These are phyloP conservation scores for Chenopodium suecicum DNA, from an alignment of 148 eudicot genomes.

Conservation along the genomic window DNA sequence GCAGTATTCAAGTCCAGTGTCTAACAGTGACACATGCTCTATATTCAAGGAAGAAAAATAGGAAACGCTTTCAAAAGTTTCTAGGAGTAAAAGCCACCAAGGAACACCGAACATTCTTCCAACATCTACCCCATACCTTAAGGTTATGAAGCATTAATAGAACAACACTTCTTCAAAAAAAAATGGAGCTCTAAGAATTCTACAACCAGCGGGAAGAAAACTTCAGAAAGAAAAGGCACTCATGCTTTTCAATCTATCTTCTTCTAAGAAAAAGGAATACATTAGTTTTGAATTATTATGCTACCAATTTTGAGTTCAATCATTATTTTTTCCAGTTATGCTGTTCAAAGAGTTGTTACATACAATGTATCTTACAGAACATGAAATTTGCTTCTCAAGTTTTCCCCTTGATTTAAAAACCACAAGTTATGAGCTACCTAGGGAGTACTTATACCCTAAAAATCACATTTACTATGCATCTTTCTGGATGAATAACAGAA, in stretches of 20 bases:
- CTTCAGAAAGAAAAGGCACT: background rate
- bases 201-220: background rate
- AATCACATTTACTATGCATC: background rate
- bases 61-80: background rate
- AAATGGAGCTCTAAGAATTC: background rate
- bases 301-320: background rate
- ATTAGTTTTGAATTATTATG: background rate
- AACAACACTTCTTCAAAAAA: background rate
- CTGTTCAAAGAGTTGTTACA: background rate
- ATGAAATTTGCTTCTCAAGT: background rate
- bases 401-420: background rate
- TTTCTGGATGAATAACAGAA: background rate
- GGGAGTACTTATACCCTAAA: background rate
- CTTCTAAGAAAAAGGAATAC: background rate
- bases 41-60: background rate
- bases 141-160: background rate
- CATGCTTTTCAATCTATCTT: background rate
- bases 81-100: background rate
- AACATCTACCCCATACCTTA: background rate
- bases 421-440: background rate
- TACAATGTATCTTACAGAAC: background rate
- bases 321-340: background rate
- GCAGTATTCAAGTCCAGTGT: background rate
- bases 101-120: background rate
- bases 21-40: background rate